phyloP scores from a whole-genome alignment of 768 basidiomycete species.

The Trametes coccinea region DNA sequence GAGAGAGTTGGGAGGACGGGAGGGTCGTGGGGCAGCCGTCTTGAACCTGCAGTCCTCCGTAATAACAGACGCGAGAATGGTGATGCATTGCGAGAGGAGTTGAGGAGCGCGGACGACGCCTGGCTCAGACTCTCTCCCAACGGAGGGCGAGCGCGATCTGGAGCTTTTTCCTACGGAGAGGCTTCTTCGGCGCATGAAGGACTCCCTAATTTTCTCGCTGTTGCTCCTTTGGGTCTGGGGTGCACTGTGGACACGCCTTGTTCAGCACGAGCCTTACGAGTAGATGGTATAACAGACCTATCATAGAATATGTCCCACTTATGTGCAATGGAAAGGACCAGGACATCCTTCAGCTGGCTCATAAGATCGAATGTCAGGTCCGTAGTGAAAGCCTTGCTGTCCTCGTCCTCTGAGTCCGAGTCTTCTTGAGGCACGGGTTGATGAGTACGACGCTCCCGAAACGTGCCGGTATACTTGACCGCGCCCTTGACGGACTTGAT shows the following conservation, averaged over 20 bases:
- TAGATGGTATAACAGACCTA: constrained; percentile 33
- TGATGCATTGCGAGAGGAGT: constrained; percentile 59
- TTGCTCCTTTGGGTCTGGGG: constrained; percentile 17
- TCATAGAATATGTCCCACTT: constrained; percentile 68
- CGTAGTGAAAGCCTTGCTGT: constrained; percentile 53
- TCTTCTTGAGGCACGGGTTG: constrained; percentile 37
- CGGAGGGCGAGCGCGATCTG: constrained; percentile 52
- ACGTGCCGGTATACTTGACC: constrained; percentile 28
- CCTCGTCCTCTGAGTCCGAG: constrained; percentile 37
- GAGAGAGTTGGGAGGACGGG: constrained; percentile 72
- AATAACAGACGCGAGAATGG: constrained; percentile 62
- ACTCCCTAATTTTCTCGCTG: constrained; percentile 16
- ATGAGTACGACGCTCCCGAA: constrained; percentile 21
- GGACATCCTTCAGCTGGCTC: constrained; percentile 59
- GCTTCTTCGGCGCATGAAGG: constrained; percentile 18
- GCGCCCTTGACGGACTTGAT: constrained; percentile 25
- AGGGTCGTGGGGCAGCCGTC: constrained; percentile 56
- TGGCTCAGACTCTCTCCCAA: constrained; percentile 30
- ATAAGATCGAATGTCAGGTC: constrained; percentile 66
- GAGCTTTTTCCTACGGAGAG: constrained; percentile 18
- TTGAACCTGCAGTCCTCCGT: constrained; percentile 73
- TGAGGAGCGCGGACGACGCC: constrained; percentile 43
- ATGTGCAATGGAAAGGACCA: constrained; percentile 54
- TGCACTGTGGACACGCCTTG: neutral
- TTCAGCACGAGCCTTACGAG: neutral